phyloP scores from a whole-genome alignment of 176 grass and related monocot genomes.

The Thalia dealbata region DNA sequence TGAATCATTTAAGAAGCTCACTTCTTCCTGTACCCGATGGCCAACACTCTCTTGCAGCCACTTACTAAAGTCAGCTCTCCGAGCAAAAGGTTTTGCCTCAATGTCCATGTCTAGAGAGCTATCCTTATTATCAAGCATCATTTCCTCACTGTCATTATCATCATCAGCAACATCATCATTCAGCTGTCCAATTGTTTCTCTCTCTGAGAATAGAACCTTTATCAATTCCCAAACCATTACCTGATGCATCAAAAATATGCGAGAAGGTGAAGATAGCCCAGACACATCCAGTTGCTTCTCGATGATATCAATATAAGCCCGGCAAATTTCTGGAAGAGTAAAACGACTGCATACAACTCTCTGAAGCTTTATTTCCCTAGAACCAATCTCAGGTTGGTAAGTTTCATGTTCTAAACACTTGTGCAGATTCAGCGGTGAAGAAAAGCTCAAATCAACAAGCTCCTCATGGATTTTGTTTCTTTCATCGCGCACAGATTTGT shows the following conservation, averaged over 20 bases:
- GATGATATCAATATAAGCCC: constrained; percentile 67
- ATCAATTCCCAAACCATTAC: constrained; percentile 81
- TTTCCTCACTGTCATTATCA: constrained; percentile 56
- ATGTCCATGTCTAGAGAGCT: constrained; percentile 45
- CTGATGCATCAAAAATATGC: constrained; percentile 72
- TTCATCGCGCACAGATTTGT: constrained; percentile 57
- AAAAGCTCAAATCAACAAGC: constrained; percentile 61
- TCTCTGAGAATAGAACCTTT: constrained; percentile 70
- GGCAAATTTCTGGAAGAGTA: constrained; percentile 64
- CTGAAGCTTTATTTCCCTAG: constrained; percentile 55
- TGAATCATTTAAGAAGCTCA: constrained; percentile 55
- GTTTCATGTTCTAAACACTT: constrained; percentile 47
- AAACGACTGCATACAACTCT: constrained; percentile 57
- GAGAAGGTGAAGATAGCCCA: constrained; percentile 51
- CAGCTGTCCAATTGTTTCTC: constrained; percentile 30
- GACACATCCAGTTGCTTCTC: constrained; percentile 59
- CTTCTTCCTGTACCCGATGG: constrained; percentile 70
- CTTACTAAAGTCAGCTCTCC: constrained; percentile 85
- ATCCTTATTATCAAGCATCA: constrained; percentile 81
- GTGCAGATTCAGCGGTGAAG: constrained; percentile 55
- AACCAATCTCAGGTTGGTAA: constrained; percentile 34
- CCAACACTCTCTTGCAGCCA: constrained; percentile 84
- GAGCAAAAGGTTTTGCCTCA: constrained; percentile 64
- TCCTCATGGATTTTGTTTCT: constrained; percentile 47
- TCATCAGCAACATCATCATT: constrained; percentile 19